These are phyloP conservation scores for Acanthamoeba triangularis DNA, from an alignment of 208 protist species.

Conservation along the genomic window DNA sequence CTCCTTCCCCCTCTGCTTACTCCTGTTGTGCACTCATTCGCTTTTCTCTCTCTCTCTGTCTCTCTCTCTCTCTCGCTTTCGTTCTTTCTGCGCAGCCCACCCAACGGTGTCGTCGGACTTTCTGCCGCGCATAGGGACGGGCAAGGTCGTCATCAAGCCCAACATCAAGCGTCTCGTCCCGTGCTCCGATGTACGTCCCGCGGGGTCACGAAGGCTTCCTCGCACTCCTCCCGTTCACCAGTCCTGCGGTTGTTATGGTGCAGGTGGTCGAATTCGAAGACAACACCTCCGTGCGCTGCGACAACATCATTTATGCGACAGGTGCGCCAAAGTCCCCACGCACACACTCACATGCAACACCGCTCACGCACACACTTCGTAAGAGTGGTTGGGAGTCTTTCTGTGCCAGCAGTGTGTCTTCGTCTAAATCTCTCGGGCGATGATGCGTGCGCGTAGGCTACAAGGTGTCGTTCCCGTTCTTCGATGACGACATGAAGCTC, in stretches of 20 bases:
- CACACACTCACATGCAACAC: not conserved
- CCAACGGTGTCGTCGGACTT: conserved; percentile 54
- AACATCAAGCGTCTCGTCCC: conserved; percentile 35
- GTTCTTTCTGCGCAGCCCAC: not conserved
- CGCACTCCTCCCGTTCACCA: not conserved
- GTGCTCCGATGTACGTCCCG: not conserved
- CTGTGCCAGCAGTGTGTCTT: no score
- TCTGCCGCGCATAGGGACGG: conserved; percentile 40
- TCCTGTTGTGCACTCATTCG: not conserved
- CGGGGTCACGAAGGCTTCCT: not conserved
- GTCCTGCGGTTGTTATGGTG: not conserved
- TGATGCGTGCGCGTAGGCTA: not conserved
- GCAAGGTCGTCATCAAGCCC: conserved; percentile 57
- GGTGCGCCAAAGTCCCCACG: not conserved
- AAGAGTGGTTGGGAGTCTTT: no score
- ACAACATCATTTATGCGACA: conserved; percentile 37
- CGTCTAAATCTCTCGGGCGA: not conserved
- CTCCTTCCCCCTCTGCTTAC: no score
- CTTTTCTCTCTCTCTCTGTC: not conserved
- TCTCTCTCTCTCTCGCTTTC: not conserved
- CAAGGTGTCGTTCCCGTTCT: conserved; percentile 61
- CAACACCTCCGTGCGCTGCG: not conserved
- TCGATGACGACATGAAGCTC: not conserved
- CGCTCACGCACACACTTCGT: not conserved
- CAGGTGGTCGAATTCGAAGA: conserved; percentile 43